Base-by-base conservation (phyloP, 2,329 filamentous ascomycete genomes). In the Penicillium sp. region DNA sequence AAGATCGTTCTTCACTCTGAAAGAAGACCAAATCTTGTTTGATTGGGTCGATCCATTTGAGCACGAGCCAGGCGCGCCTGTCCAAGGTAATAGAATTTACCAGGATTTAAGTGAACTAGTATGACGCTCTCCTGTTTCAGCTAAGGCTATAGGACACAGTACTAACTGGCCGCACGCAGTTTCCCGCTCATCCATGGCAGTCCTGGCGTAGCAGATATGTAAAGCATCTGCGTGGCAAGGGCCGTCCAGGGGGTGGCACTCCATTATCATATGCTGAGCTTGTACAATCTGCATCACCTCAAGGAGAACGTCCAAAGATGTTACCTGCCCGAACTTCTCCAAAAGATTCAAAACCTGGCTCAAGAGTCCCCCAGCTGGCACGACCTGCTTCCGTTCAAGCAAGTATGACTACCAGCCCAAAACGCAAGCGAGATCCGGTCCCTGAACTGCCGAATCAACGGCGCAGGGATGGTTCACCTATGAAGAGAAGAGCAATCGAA, bases 131-230 rank as follows among this genome's bases (percentile, higher is more conserved):
- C 8, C 17, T 37, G 19, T 42, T 28, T n/a, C 17, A 37, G 25
- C 12, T 9, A 31, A 52, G 17, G 3, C 17, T 19, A 38, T 33
- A 40, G 5, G 33, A 40, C 11, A 53, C 33, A 16, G 25, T 38
- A 17, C 50, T 61, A 49, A 55, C 28, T 37, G 26, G 2, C 10
- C 19, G 26, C 35, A n/a, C 28, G 11, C 55, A 78, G 77, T 64
- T 76, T 58, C 73, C 77, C 11, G 64, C 69, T 44, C 78, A 81
- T 63, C 73, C 78, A 3, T 80, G 62, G 61, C 78, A 81, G 63
- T 80, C 78, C 31, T 80, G 75, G 73, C 73, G 78, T 33, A 71
- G 77, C 62, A 73, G 78, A n/a, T 80, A 76, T 59, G 33, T 78
- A 14, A 80, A 75, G 57, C 63, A 58, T 22, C 59, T 80, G 11